A percentile compares a stretch with the other conserved stretches of the same genome.
These are phyloP conservation scores for Neurospora sp. DNA, from an alignment of 495 filamentous ascomycete genomes.

Conservation along the genomic window DNA sequence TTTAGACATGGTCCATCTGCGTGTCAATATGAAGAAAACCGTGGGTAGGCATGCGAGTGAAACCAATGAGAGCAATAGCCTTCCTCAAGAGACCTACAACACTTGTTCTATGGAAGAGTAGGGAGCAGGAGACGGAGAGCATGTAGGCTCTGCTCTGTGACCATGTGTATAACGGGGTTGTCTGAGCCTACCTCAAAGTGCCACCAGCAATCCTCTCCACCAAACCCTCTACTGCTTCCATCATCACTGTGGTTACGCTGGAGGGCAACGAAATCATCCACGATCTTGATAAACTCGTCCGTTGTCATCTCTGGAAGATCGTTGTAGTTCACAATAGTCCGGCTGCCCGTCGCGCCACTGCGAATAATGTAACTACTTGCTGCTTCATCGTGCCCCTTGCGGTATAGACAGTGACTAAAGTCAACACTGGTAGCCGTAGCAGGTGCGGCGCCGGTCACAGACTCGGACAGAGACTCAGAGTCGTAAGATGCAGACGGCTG, in stretches of 20 bases:
- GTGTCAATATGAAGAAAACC: background rate
- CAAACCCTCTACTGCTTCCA: slow-evolving; percentile 14
- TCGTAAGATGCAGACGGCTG: background rate
- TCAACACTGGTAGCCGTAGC: slow-evolving; percentile 19
- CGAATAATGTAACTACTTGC: slow-evolving; percentile 66
- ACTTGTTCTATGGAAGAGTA: background rate
- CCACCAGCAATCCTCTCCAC: slow-evolving; percentile 42
- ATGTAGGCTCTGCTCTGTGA: background rate
- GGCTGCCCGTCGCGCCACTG: slow-evolving; percentile 45
- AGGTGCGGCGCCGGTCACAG: slow-evolving; percentile 1
- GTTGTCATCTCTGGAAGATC: slow-evolving; percentile 54
- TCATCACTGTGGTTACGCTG: background rate
- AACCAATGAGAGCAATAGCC: background rate
- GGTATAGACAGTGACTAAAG: slow-evolving; percentile 48
- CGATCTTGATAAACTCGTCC: slow-evolving; percentile 39
- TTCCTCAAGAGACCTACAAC: background rate
- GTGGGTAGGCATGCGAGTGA: background rate
- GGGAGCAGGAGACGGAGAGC: background rate
- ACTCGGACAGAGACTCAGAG: slow-evolving; percentile 6
- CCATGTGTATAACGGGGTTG: background rate
- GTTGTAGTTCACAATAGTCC: slow-evolving; percentile 64
- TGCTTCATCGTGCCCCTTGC: slow-evolving; percentile 43
- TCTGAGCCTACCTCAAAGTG: slow-evolving; percentile 57
- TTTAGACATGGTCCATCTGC: slow-evolving; percentile 14
- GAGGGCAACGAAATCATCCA: background rate